Conservation (phyloP, 2,329 filamentous ascomycete species). For the Colletotrichum sp. region DNA sequence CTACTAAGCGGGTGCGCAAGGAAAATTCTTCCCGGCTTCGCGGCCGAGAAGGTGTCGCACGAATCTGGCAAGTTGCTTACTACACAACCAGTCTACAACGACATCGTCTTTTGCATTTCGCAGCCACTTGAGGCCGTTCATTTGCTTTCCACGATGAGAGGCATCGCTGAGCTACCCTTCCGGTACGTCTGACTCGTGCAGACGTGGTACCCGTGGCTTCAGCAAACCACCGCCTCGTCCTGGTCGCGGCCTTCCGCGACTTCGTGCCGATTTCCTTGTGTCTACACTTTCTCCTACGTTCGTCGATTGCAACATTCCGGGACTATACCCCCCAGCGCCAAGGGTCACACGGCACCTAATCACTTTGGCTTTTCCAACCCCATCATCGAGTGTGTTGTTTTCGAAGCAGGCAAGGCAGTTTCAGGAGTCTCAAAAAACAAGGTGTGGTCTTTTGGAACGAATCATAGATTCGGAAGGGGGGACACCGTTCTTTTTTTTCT, state of each 20-base stretch:
- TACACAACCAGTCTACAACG: background rate
- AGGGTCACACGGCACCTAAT: constrained; percentile 3
- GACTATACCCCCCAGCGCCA: constrained; percentile 16
- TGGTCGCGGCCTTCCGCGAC: constrained; percentile 13
- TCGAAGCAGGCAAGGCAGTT: constrained; percentile 14
- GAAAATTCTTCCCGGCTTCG: background rate
- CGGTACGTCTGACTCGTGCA: constrained; percentile 5
- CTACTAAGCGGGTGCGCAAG: constrained; percentile 45
- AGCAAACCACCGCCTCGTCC: background rate
- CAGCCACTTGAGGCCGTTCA: background rate
- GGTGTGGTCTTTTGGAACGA: background rate
- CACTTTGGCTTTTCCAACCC: background rate
- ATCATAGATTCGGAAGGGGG: background rate
- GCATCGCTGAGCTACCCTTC: background rate
- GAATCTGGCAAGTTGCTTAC: background rate
- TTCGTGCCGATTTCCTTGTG: constrained; percentile 22
- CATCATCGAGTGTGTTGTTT: background rate
- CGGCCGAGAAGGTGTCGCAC: background rate
- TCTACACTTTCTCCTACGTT: background rate
- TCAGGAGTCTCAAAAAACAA: constrained; percentile 13
- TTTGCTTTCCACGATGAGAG: background rate
- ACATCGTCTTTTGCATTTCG: background rate
- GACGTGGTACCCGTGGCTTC: constrained; percentile 6
- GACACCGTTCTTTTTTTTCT: background rate
- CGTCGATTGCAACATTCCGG: background rate